Evolutionary conservation across 164 flowering plant genomes (phyloP).

Genomic region (Chloranthus sessilifolius): DNA sequence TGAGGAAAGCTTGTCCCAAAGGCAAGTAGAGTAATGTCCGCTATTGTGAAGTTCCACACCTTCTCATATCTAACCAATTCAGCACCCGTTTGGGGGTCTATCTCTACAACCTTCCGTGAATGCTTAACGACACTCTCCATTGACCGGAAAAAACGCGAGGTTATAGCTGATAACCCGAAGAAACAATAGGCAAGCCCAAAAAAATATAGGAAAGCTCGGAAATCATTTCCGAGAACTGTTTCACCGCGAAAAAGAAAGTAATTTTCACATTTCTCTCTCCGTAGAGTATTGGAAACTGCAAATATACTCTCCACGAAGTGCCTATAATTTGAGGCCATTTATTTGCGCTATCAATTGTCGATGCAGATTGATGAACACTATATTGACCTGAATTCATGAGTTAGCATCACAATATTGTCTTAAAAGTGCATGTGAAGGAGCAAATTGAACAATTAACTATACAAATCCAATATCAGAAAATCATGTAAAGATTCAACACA

Average conservation of each 20-base stretch:
- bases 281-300: slow-evolving; percentile 16
- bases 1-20: slow-evolving; percentile 98
- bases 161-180: slow-evolving; percentile 78
- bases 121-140: slow-evolving; percentile 96
- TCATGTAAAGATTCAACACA: no score
- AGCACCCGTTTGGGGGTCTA: slow-evolving; percentile 55
- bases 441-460: no score
- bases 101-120: slow-evolving; percentile 51
- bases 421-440: no score
- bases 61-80: slow-evolving; percentile 47
- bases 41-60: slow-evolving; percentile 87
- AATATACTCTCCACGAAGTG: slow-evolving; percentile 11
- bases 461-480: no score
- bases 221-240: slow-evolving; percentile 43
- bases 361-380: not conserved
- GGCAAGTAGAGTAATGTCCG: slow-evolving; percentile 79
- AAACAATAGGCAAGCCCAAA: slow-evolving; percentile 82
- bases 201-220: slow-evolving; percentile 54
- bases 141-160: slow-evolving; percentile 76
- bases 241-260: slow-evolving; percentile 58
- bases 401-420: no score
- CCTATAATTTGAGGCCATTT: slow-evolving; percentile 24
- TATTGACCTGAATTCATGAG: slow-evolving; percentile 11
- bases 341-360: not conserved
- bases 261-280: slow-evolving; percentile 45